Evolutionary conservation across 2,329 filamentous ascomycete genomes (phyloP).

Genomic region (Thielaviopsis euricoi): DNA sequence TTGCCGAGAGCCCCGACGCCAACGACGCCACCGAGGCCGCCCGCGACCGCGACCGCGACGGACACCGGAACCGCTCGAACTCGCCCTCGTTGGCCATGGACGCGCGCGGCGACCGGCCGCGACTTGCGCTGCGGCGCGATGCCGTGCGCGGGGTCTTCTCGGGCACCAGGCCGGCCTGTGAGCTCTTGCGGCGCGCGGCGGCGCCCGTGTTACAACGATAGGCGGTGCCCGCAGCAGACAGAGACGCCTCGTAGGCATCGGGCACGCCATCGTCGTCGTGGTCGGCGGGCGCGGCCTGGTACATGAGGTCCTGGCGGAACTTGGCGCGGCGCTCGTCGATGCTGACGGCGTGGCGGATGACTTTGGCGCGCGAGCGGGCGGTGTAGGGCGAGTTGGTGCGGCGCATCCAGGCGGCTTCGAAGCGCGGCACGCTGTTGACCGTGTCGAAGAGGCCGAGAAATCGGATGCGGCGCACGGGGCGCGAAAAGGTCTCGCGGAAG

Average conservation of each 20-base stretch:
- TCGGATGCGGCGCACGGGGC: constrained; percentile 55
- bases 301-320: constrained; percentile 54
- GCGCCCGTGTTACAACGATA: no score
- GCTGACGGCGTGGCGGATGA: constrained; percentile 52
- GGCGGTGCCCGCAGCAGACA: no score
- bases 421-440: constrained; percentile 63
- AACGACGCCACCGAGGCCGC: background rate
- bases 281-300: constrained; percentile 22
- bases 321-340: constrained; percentile 58
- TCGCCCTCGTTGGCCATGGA: constrained; percentile 6
- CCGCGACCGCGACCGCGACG: constrained; percentile 19
- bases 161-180: no score
- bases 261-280: background rate
- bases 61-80: constrained; percentile 16
- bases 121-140: no score
- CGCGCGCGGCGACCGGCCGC: background rate
- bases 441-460: constrained; percentile 73
- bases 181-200: no score
- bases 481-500: constrained; percentile 66
- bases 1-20: background rate
- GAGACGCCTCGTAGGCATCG: no score
- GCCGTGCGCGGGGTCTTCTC: no score
- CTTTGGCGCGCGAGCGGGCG: constrained; percentile 36
- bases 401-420: constrained; percentile 64
- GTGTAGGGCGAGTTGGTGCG: constrained; percentile 61